These are phyloP conservation scores for Serendipita sp. DNA, from an alignment of 768 basidiomycete species.

Conservation along the genomic window DNA sequence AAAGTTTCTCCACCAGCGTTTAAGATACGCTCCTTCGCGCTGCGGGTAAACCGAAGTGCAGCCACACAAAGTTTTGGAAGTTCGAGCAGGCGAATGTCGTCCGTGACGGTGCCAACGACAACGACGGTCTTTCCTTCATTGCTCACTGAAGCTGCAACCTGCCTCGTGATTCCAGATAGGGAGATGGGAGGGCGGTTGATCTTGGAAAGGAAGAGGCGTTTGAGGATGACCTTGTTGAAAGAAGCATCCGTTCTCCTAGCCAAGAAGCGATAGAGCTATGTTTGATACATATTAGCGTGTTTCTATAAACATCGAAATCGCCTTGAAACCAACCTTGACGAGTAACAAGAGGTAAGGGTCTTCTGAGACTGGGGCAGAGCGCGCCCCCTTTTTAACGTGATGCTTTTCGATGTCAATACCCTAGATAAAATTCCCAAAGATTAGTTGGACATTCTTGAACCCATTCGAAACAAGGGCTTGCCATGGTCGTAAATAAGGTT, in stretches of 20 bases:
- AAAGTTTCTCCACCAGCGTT: constrained; percentile 89
- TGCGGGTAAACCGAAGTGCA: constrained; percentile 85
- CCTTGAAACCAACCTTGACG: constrained; percentile 61
- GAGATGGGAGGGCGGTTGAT: constrained; percentile 94
- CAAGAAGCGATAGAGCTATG: constrained; percentile 93
- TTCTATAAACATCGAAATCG: neutral
- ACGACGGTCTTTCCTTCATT: constrained; percentile 74
- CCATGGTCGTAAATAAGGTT: constrained; percentile 7
- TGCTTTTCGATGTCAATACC: constrained; percentile 92
- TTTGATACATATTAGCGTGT: constrained; percentile 10
- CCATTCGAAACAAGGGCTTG: neutral
- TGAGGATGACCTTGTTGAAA: constrained; percentile 97
- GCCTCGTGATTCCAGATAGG: constrained; percentile 78
- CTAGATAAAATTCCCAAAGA: constrained; percentile 24
- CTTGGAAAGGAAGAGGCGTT: constrained; percentile 92
- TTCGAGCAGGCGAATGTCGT: constrained; percentile 74
- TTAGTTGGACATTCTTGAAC: neutral
- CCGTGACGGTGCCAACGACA: constrained; percentile 80
- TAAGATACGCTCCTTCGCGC: constrained; percentile 87
- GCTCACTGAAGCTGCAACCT: constrained; percentile 51
- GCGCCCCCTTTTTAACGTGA: constrained; percentile 96
- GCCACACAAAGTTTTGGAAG: constrained; percentile 87
- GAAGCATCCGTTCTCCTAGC: constrained; percentile 88
- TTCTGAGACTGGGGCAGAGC: constrained; percentile 94
- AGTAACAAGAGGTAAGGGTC: constrained; percentile 97